These are phyloP conservation scores for Cerioporus squamosus DNA, from an alignment of 1,284 basidiomycete genomes.

Conservation along the genomic window DNA sequence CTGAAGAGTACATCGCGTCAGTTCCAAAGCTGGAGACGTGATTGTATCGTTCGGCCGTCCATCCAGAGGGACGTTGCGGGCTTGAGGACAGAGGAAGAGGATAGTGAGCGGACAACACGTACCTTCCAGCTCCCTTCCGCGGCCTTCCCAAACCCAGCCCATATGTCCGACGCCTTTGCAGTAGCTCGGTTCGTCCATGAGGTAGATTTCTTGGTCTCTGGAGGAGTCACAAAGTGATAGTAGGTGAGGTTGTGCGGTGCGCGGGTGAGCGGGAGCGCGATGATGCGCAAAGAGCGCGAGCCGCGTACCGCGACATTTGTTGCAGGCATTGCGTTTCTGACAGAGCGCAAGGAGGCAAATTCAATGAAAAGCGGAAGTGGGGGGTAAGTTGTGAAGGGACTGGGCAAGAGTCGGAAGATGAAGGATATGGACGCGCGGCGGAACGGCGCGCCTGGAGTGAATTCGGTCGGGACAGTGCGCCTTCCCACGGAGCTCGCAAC, in stretches of 20 bases:
- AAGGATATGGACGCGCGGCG: background rate
- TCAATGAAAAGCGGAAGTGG: too few relatives aligned
- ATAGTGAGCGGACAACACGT: slow-evolving; percentile 7
- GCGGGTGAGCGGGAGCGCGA: slow-evolving; percentile 47
- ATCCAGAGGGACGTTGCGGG: too few relatives aligned
- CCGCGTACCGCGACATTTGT: slow-evolving; percentile 21
- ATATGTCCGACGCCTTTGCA: slow-evolving; percentile 55
- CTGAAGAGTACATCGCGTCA: slow-evolving; percentile 36
- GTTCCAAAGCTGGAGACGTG: slow-evolving; percentile 7
- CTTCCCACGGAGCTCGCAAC: too few relatives aligned
- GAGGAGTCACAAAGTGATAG: slow-evolving; percentile 50
- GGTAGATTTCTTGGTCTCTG: slow-evolving; percentile 21
- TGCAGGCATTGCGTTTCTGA: background rate
- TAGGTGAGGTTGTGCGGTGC: slow-evolving; percentile 39
- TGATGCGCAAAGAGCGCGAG: slow-evolving; percentile 46
- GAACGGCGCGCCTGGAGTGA: too few relatives aligned
- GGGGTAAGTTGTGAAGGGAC: too few relatives aligned
- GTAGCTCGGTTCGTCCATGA: slow-evolving; percentile 46
- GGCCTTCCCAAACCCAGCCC: slow-evolving; percentile 72
- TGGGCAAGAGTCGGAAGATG: too few relatives aligned
- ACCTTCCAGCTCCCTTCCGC: slow-evolving; percentile 72
- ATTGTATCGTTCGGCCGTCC: slow-evolving; percentile 1
- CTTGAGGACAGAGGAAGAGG: too few relatives aligned
- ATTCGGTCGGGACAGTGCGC: too few relatives aligned
- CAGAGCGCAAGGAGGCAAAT: slow-evolving; percentile 1